A percentile compares a stretch with the other conserved stretches of the same genome.
phyloP scores from a whole-genome alignment of 331 rosid species.

The Saraca asoca region DNA sequence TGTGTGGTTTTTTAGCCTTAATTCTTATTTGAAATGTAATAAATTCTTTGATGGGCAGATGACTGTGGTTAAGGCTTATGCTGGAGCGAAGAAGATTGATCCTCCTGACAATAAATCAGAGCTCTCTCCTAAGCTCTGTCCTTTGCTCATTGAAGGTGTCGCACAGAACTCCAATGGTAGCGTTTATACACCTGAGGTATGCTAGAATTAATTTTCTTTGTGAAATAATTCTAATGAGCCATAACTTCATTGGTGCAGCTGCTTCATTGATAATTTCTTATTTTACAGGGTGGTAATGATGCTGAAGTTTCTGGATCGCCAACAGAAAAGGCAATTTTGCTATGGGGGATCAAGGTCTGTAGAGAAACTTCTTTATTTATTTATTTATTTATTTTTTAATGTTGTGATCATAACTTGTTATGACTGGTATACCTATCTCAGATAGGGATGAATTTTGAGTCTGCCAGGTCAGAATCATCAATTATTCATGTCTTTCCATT shows the following conservation, averaged over 20 bases:
- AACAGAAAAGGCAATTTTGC: conserved; percentile 89
- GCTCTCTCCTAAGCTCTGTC: conserved; percentile 44
- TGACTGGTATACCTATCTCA: conserved; percentile 41
- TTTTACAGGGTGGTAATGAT: conserved; percentile 54
- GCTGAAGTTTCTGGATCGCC: conserved; percentile 94
- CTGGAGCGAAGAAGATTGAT: conserved; percentile 67
- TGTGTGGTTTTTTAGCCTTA: background rate
- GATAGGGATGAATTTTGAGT: conserved; percentile 90
- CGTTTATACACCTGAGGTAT: conserved; percentile 80
- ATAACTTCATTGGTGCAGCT: background rate
- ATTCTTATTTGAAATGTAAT: background rate
- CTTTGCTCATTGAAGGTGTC: conserved; percentile 76
- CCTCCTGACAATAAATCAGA: conserved; percentile 59
- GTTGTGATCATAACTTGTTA: conserved; percentile 4
- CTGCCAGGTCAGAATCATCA: conserved; percentile 58
- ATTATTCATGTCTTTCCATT: conserved; percentile 85
- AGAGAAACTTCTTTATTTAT: conserved; percentile 9
- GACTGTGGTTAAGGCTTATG: conserved; percentile 81
- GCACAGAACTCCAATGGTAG: conserved; percentile 81
- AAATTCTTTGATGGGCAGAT: conserved; percentile 50
- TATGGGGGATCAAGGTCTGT: conserved; percentile 72
- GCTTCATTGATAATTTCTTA: conserved; percentile 12
- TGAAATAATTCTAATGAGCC: background rate
- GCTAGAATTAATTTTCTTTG: too few relatives aligned
- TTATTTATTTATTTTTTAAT: background rate